A percentile compares a stretch with the other conserved stretches of the same genome.
These are phyloP conservation scores for Kwoniella europaea DNA, from an alignment of 768 basidiomycete species.

Conservation along the genomic window DNA sequence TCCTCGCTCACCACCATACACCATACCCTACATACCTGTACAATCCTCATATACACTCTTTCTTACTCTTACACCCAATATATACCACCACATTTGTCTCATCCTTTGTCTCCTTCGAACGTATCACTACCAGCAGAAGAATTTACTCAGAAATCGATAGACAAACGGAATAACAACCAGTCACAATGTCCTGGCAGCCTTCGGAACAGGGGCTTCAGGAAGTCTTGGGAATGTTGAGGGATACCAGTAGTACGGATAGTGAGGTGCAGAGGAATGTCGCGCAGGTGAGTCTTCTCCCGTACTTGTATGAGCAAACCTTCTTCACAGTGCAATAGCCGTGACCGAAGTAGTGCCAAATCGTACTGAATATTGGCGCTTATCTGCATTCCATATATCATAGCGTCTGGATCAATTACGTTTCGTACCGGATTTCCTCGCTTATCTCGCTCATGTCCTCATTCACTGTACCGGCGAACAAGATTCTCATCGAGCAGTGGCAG, in stretches of 20 bases:
- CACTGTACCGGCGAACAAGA: conserved; percentile 81
- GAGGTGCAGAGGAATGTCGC: conserved; percentile 77
- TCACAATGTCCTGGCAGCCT: conserved; percentile 74
- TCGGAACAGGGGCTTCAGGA: conserved; percentile 84
- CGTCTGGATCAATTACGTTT: conserved; percentile 64
- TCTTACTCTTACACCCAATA: not conserved
- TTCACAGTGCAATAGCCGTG: too few relatives aligned
- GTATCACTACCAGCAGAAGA: not conserved
- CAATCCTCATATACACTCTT: not conserved
- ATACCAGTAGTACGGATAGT: conserved; percentile 80
- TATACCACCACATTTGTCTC: not conserved
- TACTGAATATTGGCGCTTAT: not conserved
- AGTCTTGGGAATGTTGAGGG: conserved; percentile 87
- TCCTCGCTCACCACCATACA: not conserved
- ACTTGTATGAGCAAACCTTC: too few relatives aligned
- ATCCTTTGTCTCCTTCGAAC: not conserved
- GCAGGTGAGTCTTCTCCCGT: conserved; percentile 63
- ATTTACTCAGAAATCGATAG: not conserved
- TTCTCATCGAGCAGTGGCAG: conserved; percentile 91
- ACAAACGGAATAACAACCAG: not conserved
- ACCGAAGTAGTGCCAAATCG: too few relatives aligned
- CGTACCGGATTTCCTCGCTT: conserved; percentile 91
- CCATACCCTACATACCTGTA: not conserved
- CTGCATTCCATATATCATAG: conserved; percentile 34
- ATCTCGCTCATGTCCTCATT: conserved; percentile 91